Evolutionary conservation across 108 stramenopile species (phyloP).

Genomic region (Schizochytrium sp.): DNA sequence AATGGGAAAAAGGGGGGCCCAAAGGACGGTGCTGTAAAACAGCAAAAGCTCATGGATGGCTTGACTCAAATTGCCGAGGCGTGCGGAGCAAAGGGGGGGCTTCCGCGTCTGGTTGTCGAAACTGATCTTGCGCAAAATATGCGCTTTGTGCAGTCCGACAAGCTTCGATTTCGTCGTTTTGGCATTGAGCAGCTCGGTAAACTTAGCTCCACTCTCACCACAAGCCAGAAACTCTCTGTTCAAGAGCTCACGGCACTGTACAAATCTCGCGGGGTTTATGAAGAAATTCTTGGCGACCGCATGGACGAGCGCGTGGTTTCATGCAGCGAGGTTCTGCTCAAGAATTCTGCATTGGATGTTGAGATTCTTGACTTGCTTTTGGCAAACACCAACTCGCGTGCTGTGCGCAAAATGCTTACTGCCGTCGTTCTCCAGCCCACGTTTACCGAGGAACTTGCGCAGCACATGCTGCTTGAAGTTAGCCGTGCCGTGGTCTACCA

Average conservation of each 20-base stretch:
- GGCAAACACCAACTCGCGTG: not conserved
- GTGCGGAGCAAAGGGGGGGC: not conserved
- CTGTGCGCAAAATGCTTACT: not conserved
- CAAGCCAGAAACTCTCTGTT: not conserved
- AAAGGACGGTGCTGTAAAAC: not conserved
- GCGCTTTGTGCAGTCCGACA: constrained; percentile 3
- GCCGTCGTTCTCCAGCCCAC: not conserved
- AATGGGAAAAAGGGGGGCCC: not conserved
- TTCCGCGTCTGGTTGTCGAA: not conserved
- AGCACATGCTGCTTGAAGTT: not conserved
- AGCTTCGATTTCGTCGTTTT: not conserved
- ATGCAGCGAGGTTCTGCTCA: not conserved
- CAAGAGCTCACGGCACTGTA: not conserved
- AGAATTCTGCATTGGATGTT: not conserved
- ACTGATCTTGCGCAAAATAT: not conserved
- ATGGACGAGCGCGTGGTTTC: constrained; percentile 10
- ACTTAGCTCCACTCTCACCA: not conserved
- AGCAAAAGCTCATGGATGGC: not conserved
- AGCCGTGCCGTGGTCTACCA: not conserved
- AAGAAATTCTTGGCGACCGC: not conserved
- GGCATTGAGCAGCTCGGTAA: constrained; percentile 8
- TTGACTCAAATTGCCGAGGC: not conserved
- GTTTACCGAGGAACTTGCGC: not conserved
- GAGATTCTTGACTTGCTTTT: not conserved
- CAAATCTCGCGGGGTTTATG: not conserved